Percentiles rank a stretch among this genome's conserved stretches.
Conservation (phyloP, 768 basidiomycete genomes). For the Gloeophyllum trabeum region DNA sequence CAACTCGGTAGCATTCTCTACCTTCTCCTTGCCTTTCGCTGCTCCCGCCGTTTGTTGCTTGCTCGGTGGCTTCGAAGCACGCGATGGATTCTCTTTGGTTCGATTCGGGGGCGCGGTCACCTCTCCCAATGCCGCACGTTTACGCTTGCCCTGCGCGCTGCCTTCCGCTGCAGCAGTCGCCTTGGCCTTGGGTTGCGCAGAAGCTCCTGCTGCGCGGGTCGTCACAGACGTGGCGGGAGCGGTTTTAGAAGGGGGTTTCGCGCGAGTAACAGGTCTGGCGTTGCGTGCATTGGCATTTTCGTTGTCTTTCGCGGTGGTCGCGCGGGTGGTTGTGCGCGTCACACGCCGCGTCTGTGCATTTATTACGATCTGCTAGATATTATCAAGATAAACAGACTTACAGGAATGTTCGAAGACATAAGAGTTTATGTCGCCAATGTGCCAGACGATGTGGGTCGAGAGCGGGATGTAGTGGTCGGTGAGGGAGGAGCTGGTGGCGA, state of each 20-base stretch:
- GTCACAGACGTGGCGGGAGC: slow-evolving; percentile 23
- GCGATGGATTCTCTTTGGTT: slow-evolving; percentile 23
- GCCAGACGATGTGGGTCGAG: no score
- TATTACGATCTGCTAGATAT: not conserved
- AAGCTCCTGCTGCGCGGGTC: slow-evolving; percentile 30
- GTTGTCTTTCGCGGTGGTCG: slow-evolving; percentile 41
- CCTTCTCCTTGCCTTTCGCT: slow-evolving; percentile 32
- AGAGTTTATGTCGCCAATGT: no score
- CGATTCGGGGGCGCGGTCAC: slow-evolving; percentile 40
- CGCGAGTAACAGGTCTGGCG: slow-evolving; percentile 47
- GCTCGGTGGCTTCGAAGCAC: slow-evolving; percentile 20
- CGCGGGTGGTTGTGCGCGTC: slow-evolving; percentile 43
- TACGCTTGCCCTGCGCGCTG: slow-evolving; percentile 49
- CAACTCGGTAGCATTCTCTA: slow-evolving; percentile 50
- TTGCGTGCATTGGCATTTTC: slow-evolving; percentile 66
- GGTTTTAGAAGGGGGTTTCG: slow-evolving; percentile 40
- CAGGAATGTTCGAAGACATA: slow-evolving; percentile 36
- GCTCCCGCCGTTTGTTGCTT: slow-evolving; percentile 32
- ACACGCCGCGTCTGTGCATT: slow-evolving; percentile 48
- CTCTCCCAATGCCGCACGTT: slow-evolving; percentile 67
- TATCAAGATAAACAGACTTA: slow-evolving; percentile 13
- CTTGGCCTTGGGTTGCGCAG: slow-evolving; percentile 45
- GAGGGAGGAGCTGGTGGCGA: no score
- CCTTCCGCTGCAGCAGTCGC: slow-evolving; percentile 28
- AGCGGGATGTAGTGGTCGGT: no score